Evolutionary conservation across 2,329 filamentous ascomycete genomes (phyloP), one percentile per base, ranked within the genome.

Genomic region (Arthrinium puccinioides): DNA sequence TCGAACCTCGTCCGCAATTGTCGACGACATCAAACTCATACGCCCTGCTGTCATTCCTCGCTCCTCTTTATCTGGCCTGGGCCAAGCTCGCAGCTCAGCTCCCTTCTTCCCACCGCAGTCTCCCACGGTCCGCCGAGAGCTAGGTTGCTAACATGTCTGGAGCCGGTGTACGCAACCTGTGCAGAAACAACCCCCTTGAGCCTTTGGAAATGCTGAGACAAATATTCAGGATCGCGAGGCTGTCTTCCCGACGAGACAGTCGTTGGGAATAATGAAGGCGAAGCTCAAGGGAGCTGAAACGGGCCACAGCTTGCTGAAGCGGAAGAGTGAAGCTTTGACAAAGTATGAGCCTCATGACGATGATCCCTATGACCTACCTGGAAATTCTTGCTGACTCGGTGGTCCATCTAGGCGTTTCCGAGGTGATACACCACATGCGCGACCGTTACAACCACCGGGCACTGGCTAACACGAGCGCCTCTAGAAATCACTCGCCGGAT

Each of bases 231-330:
- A 90, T 63, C 81, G 92, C 62, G 92, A 98, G 69, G 76, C 89
- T 57, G 90, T 98, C 67, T 98, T 98, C 67, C 87, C 92, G 55
- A 98, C 92, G 59, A 87, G 92, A 56, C 92, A 98, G 72, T 94
- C 88, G 62, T 73, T 98, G 66, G 89, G 88, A 48, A 66, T 94
- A 59, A 98, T 98, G 90, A 97, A 97, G 69, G 80, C 83, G 49
- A 98, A 98, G 74, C 80, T 98, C 58, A 97, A 97, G 72, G 90
- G 85, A 44, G 85, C 85, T 39, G 84, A 90, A 62, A 87, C 79
- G 31, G 92, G 92, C 33, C 90, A 98, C 69, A 95, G 85, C 62
- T 70, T 98, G 59, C 70, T 98, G 46, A 98, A 98, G 73, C 76
- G 92, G 57, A 98, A 98, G 74, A 96, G 89, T 62, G 92, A 98